phyloP scores from a whole-genome alignment of 2,329 filamentous ascomycete species.

The Pseudogymnoascus sp. region DNA sequence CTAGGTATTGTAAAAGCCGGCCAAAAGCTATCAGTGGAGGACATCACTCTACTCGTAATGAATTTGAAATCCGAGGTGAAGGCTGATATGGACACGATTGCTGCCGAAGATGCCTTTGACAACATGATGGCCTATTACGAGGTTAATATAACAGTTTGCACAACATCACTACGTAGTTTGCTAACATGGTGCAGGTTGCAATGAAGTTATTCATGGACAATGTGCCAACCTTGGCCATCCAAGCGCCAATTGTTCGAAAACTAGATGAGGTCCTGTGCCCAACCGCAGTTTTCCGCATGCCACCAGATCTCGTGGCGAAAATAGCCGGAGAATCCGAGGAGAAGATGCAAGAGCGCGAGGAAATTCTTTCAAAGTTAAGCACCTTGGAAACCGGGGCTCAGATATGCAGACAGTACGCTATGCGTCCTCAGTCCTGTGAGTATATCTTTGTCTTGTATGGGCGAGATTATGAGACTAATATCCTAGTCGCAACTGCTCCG shows the following conservation, averaged over 20 bases:
- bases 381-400: conserved; percentile 17
- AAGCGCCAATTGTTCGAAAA: conserved; percentile 17
- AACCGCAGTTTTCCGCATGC: conserved; percentile 18
- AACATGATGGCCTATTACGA: conserved; percentile 21
- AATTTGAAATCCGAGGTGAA: neutral
- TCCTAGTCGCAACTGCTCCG: neutral
- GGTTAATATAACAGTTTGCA: conserved; percentile 11
- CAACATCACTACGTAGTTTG: neutral
- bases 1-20: neutral
- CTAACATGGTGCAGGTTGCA: conserved; percentile 15
- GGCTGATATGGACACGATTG: conserved; percentile 16
- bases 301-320: conserved; percentile 10
- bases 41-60: conserved; percentile 9
- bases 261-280: conserved; percentile 18
- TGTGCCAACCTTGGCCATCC: conserved; percentile 18
- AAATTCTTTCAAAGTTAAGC: conserved; percentile 14
- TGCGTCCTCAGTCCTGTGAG: neutral
- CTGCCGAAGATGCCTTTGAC: conserved; percentile 16
- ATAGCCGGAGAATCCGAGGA: conserved; percentile 20
- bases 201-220: conserved; percentile 21
- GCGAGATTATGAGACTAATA: neutral
- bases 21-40: conserved; percentile 1
- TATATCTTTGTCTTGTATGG: neutral
- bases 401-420: conserved; percentile 19
- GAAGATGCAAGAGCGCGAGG: conserved; percentile 14